Evolutionary conservation across 805 yeast species (phyloP).

Genomic region (Hanseniaspora taiwanica): DNA sequence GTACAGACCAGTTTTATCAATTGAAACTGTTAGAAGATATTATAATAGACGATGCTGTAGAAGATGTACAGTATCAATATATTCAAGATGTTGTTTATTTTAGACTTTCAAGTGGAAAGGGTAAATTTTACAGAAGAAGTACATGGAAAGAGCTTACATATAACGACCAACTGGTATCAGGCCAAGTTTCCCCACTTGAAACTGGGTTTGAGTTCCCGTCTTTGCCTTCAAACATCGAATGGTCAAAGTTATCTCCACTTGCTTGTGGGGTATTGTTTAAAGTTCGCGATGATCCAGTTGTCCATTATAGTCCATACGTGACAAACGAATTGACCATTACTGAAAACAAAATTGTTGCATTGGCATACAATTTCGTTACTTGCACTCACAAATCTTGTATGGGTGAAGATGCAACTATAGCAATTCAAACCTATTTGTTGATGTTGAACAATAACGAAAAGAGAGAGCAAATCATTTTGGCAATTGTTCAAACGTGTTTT

Average conservation of each 20-base stretch:
- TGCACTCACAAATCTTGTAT: conserved; percentile 22
- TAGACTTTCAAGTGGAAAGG: conserved; percentile 7
- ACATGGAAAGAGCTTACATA: conserved; percentile 6
- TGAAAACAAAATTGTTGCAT: conserved; percentile 17
- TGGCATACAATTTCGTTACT: conserved; percentile 23
- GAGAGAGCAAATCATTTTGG: conserved; percentile 4
- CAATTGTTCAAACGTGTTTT: conserved; percentile 10
- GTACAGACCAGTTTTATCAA: conserved; percentile 5
- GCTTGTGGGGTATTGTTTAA: conserved; percentile 4
- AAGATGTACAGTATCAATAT: conserved; percentile 6
- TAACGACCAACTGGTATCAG: conserved; percentile 2
- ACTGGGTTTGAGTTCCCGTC: conserved; percentile 3
- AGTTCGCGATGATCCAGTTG: background rate
- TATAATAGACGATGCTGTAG: conserved; percentile 3
- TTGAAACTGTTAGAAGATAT: conserved; percentile 4
- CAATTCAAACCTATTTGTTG: conserved; percentile 14
- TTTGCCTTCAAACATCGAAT: conserved; percentile 2
- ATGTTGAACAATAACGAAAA: conserved; percentile 1
- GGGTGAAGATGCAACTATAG: conserved; percentile 23
- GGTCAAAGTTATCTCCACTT: conserved; percentile 5
- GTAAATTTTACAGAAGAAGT: conserved; percentile 6
- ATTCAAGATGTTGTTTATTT: conserved; percentile 9
- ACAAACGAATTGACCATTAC: conserved; percentile 8
- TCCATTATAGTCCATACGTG: conserved; percentile 1
- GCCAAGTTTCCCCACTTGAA: conserved; percentile 4